Base-by-base conservation (phyloP, 2,329 filamentous ascomycete species). In the Epichloe baconii region DNA sequence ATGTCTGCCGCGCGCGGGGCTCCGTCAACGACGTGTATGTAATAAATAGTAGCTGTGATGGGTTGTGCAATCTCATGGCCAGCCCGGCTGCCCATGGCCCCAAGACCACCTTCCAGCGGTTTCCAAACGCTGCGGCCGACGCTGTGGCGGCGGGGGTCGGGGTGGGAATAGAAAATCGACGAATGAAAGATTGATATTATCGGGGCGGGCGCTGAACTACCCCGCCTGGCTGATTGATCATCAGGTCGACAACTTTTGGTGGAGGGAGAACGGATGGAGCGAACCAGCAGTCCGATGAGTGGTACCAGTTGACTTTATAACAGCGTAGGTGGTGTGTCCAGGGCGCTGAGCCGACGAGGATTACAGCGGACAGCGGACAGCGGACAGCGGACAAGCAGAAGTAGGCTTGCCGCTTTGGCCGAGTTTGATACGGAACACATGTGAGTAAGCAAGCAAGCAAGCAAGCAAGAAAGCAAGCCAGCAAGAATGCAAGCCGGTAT, bases 201-300 rank as follows among this genome's bases (percentile, higher is more conserved):
- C 56, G 55, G 19, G 19, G 19, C 19, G 54, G 52, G 49, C 54
- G 52, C 48, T 52, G 49, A 47, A 31, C 46, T 54, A 48, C 19
- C 19, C 45, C 26, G 2, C 7, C 8, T 44, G 50, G 53, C 50
- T 57, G 56, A 57, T 58, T 57, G 56, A 58, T 58, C 54, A 56
- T 56, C 54, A 58, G 57, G 57, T 56, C 26, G 44, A 31, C 45
- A 47, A 47, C 31, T 12, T 11, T 44, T 5, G 5, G 12, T 26
- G 41, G 26, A 31, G 26, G 26, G 26, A 31, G 26, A 31, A 31
- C 8, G 3, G 26, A 31, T 31, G 26, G 26, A 10, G 8, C 26
- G 26, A 31, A 10, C 26, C 26, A 10, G 26, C 26, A 31, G 8
- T 31, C 26, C 26, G 8, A 8, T 26, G 6, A 26, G 23, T 26